A percentile compares a stretch with the other conserved stretches of the same genome.
Evolutionary conservation across 495 filamentous ascomycete genomes (phyloP).

Genomic region (Penicillium coffeae): DNA sequence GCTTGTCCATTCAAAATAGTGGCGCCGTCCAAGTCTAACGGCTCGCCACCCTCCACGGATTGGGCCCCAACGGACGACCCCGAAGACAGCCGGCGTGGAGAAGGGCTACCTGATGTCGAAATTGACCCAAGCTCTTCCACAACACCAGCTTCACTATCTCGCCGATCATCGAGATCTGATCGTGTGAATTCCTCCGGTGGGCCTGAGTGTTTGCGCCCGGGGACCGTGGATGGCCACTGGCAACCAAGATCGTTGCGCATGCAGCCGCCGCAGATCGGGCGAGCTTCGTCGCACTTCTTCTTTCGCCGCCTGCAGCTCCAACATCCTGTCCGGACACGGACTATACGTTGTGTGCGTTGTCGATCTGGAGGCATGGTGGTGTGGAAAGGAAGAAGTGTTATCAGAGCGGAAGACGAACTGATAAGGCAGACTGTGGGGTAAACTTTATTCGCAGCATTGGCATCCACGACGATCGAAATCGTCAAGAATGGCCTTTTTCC

Average conservation of each 20-base stretch:
- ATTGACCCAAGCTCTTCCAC: slow-evolving; percentile 13
- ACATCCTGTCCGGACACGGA: slow-evolving; percentile 62
- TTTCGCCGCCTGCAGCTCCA: slow-evolving; percentile 83
- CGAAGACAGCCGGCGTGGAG: slow-evolving; percentile 15
- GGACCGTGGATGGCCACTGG: slow-evolving; percentile 27
- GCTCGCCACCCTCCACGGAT: slow-evolving; percentile 5
- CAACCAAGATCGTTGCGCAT: slow-evolving; percentile 30
- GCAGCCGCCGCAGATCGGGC: slow-evolving; percentile 65
- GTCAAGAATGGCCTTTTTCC: too few relatives aligned
- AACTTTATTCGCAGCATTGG: background rate
- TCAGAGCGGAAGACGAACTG: background rate
- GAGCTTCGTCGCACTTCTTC: slow-evolving; percentile 89
- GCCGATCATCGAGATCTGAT: background rate
- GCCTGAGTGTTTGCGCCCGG: slow-evolving; percentile 14
- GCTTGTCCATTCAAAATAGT: background rate
- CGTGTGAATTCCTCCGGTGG: background rate
- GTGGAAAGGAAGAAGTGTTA: background rate
- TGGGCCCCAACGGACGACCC: slow-evolving; percentile 12
- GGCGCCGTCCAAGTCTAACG: background rate
- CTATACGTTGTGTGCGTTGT: slow-evolving; percentile 28
- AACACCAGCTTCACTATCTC: slow-evolving; percentile 3
- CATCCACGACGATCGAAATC: too few relatives aligned
- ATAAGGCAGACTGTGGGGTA: background rate
- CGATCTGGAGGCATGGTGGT: slow-evolving; percentile 28
- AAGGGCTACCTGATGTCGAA: slow-evolving; percentile 7